Conservation (phyloP, 306 rosid species). For the Lablab purpureus region DNA sequence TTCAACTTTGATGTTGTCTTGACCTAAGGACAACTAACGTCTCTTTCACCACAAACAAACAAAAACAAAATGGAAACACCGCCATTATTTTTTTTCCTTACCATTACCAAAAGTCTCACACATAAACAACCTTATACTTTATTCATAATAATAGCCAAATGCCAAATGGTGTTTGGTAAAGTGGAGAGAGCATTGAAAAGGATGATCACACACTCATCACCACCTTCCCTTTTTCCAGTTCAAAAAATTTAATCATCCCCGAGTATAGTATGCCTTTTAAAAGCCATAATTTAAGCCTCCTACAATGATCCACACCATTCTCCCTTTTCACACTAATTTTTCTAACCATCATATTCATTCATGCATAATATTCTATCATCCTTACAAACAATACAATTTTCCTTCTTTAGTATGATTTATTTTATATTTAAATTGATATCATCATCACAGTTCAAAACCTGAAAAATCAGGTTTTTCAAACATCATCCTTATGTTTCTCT, state of each 20-base stretch:
- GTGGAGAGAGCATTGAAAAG: constrained; percentile 49
- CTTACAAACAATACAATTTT: no score
- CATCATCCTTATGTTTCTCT: constrained; percentile 27
- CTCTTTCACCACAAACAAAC: constrained; percentile 29
- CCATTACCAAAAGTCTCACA: constrained; percentile 27
- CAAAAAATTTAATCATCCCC: constrained; percentile 31
- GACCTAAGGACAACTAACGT: constrained; percentile 2
- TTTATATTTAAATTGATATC: no score
- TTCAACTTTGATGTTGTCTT: background rate
- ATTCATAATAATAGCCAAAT: background rate
- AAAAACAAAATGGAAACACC: background rate
- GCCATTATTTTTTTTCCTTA: background rate
- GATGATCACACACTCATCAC: background rate
- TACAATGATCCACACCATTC: constrained; percentile 17
- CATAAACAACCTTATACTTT: background rate
- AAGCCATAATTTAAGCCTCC: constrained; percentile 36
- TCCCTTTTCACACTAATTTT: constrained; percentile 17
- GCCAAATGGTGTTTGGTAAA: constrained; percentile 36
- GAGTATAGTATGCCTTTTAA: constrained; percentile 39
- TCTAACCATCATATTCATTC: no score
- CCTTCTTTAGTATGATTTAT: no score
- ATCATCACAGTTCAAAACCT: no score
- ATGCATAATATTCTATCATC: no score
- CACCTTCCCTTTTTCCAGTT: constrained; percentile 16
- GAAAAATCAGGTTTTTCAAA: no score